Evolutionary conservation across 352 stramenopile species (phyloP).

Genomic region (Globisporangium orthogonon): DNA sequence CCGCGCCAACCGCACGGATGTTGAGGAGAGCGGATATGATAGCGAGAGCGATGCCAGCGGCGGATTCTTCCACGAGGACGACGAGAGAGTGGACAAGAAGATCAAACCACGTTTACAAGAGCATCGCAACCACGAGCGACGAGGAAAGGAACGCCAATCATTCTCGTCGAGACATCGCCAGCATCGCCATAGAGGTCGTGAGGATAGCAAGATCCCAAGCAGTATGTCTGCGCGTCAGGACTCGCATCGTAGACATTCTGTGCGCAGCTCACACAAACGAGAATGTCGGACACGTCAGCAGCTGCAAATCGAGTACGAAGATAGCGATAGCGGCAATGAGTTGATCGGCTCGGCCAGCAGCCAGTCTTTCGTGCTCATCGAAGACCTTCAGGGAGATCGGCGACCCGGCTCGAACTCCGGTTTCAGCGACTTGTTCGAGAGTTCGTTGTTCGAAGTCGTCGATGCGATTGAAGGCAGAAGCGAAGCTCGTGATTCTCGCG

Average conservation of each 20-base stretch:
- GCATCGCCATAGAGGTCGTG: too few species aligned
- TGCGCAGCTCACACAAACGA: background rate
- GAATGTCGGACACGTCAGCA: background rate
- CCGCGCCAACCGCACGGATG: background rate
- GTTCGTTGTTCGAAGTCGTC: slow-evolving; percentile 38
- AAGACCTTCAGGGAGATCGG: background rate
- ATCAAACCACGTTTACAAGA: background rate
- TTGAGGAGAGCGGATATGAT: background rate
- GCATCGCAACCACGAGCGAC: background rate
- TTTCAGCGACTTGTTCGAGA: slow-evolving; percentile 31
- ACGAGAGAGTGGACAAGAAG: background rate
- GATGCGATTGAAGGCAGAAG: slow-evolving; percentile 26
- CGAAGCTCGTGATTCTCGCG: background rate
- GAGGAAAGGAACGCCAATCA: background rate
- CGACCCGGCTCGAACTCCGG: slow-evolving; percentile 1
- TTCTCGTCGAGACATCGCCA: background rate
- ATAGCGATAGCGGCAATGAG: slow-evolving; percentile 1
- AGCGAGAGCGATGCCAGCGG: background rate
- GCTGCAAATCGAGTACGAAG: background rate
- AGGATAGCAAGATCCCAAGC: background rate
- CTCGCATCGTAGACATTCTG: background rate
- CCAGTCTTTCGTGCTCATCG: slow-evolving; percentile 10
- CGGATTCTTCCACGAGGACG: background rate
- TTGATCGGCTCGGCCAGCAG: slow-evolving; percentile 6
- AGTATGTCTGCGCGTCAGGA: background rate